Conservation (phyloP, 495 filamentous ascomycete genomes). For the Achaetomiella virescens region DNA sequence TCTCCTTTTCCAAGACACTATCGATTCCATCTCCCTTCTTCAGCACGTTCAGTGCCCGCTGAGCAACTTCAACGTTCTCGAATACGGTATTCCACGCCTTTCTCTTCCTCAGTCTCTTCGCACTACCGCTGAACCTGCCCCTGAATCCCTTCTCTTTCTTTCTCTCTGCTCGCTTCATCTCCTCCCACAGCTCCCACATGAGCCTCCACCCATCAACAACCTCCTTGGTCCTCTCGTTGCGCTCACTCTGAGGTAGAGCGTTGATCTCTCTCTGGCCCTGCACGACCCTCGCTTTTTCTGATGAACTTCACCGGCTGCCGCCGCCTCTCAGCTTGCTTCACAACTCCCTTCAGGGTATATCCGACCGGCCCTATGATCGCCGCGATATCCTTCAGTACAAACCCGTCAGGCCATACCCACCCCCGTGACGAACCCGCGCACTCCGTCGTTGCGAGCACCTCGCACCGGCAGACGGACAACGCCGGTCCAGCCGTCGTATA, state of each 20-base stretch:
- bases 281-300: constrained; percentile 42
- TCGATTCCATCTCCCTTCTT: constrained; percentile 28
- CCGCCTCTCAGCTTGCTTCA: constrained; percentile 45
- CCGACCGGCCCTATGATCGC: constrained; percentile 58
- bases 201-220: constrained; percentile 40
- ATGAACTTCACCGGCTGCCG: constrained; percentile 44
- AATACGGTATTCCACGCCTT: constrained; percentile 36
- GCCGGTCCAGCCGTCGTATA: constrained; percentile 69
- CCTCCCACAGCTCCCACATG: constrained; percentile 35
- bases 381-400: constrained; percentile 63
- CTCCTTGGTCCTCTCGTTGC: constrained; percentile 13
- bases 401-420: constrained; percentile 68
- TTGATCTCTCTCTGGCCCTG: constrained; percentile 40
- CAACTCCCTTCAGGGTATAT: constrained; percentile 61
- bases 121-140: constrained; percentile 4
- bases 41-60: constrained; percentile 37
- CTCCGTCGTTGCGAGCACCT: constrained; percentile 51
- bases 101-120: constrained; percentile 21
- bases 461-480: constrained; percentile 59
- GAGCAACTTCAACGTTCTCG: constrained; percentile 40
- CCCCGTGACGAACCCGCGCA: constrained; percentile 57
- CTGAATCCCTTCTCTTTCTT: constrained; percentile 18
- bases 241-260: constrained; percentile 26
- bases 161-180: constrained; percentile 34
- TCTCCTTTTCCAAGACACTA: constrained; percentile 18